Conservation (phyloP, 169 alveolate genomes). For the Eimeria acervulina region DNA sequence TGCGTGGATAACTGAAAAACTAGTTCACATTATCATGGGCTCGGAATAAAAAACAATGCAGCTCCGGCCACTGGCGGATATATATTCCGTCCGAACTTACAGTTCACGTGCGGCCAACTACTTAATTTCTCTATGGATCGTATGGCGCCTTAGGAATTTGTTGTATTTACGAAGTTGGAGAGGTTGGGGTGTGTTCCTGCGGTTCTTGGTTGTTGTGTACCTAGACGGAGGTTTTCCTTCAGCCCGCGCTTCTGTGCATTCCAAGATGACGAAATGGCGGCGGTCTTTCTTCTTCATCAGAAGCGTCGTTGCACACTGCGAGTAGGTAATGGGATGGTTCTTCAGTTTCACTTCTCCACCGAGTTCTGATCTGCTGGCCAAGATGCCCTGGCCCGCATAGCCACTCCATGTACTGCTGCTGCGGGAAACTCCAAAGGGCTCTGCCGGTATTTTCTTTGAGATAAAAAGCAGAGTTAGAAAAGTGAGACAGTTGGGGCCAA, state of each 20-base stretch:
- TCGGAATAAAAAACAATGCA: not conserved
- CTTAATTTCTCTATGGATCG: slow-evolving; percentile 82
- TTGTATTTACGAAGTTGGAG: slow-evolving; percentile 83
- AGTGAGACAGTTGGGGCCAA: not conserved
- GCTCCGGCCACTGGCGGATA: not conserved
- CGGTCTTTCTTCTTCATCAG: slow-evolving; percentile 82
- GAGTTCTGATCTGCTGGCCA: not conserved
- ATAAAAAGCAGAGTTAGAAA: not conserved
- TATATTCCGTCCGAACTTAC: not conserved
- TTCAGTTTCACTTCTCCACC: not conserved
- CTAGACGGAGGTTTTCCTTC: slow-evolving; percentile 84
- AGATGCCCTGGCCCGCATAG: not conserved
- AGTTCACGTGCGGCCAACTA: not conserved
- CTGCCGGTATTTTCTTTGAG: not conserved
- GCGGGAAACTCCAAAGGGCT: slow-evolving; percentile 5
- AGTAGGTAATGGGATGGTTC: not conserved
- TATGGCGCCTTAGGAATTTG: slow-evolving; percentile 77
- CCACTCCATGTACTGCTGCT: not conserved
- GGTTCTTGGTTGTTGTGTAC: slow-evolving; percentile 84
- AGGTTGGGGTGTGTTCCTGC: slow-evolving; percentile 81
- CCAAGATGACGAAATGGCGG: slow-evolving; percentile 79
- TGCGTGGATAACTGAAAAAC: slow-evolving; percentile 14
- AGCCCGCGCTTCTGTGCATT: slow-evolving; percentile 86
- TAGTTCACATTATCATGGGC: not conserved
- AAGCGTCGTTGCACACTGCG: slow-evolving; percentile 16